Conservation (phyloP, 192 early-diverging fungal species). For the Chytriomyces confervae region DNA sequence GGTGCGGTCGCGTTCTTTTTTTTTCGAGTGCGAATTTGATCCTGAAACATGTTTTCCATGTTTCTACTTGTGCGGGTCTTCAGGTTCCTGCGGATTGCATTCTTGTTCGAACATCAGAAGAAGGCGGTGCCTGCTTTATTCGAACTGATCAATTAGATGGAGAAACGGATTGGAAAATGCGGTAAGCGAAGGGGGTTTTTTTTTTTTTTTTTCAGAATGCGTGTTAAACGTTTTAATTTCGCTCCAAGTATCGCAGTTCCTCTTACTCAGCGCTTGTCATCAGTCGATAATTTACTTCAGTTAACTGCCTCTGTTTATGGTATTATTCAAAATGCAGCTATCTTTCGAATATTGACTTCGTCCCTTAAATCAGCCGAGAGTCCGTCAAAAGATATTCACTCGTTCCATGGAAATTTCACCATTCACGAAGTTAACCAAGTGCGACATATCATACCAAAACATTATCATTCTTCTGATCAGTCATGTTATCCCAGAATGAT, state of each 20-base stretch:
- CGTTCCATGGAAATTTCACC: conserved; percentile 32
- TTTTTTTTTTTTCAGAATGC: conserved; percentile 25
- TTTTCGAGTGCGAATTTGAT: neutral
- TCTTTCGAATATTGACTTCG: conserved; percentile 6
- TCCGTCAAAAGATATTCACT: conserved; percentile 94
- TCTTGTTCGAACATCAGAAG: conserved; percentile 82
- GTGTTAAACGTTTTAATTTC: neutral
- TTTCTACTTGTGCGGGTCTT: neutral
- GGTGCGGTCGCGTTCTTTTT: conserved; percentile 36
- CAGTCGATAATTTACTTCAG: conserved; percentile 64
- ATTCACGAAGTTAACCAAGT: neutral
- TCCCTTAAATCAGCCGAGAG: conserved; percentile 66
- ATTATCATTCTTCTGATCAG: no score
- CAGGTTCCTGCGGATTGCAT: conserved; percentile 91
- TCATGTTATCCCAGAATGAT: no score
- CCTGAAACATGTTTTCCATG: no score
- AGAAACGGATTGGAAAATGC: conserved; percentile 97
- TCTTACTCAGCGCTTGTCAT: conserved; percentile 73
- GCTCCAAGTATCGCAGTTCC: conserved; percentile 75
- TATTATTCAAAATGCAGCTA: conserved; percentile 29
- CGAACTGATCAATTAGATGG: conserved; percentile 97
- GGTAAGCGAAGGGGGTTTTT: conserved; percentile 35
- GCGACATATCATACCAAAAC: neutral
- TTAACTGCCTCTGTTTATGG: conserved; percentile 78
- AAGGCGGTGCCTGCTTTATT: conserved; percentile 89